Conservation (phyloP, 345 rosid genomes). For the Euphorbia pulcherrima region DNA sequence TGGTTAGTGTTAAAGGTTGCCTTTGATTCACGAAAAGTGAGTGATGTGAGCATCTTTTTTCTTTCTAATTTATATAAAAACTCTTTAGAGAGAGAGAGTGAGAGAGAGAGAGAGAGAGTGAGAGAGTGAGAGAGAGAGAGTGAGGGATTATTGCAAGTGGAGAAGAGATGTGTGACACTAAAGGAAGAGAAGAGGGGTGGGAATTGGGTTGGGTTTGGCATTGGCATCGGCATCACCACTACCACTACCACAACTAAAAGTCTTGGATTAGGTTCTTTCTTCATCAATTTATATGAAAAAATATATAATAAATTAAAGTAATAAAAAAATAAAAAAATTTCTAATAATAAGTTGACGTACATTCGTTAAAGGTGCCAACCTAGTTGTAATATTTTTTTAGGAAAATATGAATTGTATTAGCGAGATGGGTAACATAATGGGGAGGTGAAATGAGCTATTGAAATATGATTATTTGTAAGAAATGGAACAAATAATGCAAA, state of each 20-base stretch:
- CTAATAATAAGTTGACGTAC: no score
- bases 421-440: no score
- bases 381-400: no score
- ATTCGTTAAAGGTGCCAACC: no score
- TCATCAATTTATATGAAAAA: constrained; percentile 12
- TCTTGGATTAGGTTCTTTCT: constrained; percentile 69
- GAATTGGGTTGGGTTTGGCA: constrained; percentile 39
- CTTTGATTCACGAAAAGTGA: constrained; percentile 90
- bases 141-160: constrained; percentile 26
- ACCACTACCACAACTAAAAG: constrained; percentile 60
- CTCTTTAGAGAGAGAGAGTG: neutral
- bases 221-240: constrained; percentile 57
- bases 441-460: no score
- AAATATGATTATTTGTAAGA: no score
- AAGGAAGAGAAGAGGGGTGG: constrained; percentile 19
- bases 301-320: neutral
- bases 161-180: constrained; percentile 34
- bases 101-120: neutral
- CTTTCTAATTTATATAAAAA: constrained; percentile 4
- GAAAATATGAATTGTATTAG: no score
- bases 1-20: constrained; percentile 80
- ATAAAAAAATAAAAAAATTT: no score
- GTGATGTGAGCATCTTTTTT: constrained; percentile 55
- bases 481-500: no score
- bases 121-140: neutral